A percentile compares a stretch with the other conserved stretches of the same genome.
Evolutionary conservation across 495 filamentous ascomycete genomes (phyloP).

Genomic region (Parathielavia appendiculata): DNA sequence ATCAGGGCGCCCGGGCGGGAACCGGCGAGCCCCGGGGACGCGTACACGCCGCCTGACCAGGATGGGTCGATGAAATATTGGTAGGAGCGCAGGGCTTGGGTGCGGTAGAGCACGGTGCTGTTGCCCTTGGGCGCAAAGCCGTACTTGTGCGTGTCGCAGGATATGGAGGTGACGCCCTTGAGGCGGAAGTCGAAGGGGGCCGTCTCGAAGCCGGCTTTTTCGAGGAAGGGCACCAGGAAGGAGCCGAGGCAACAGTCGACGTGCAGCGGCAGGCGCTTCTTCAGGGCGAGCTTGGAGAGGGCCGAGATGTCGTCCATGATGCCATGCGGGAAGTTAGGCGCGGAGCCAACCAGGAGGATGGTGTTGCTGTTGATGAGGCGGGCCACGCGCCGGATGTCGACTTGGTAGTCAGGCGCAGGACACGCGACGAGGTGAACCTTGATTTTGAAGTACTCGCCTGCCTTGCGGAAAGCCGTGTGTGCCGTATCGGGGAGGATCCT

Average conservation of each 20-base stretch:
- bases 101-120: conserved; percentile 86
- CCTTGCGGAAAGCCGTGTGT: conserved; percentile 95
- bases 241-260: conserved; percentile 97
- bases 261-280: conserved; percentile 77
- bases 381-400: conserved; percentile 66
- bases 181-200: conserved; percentile 89
- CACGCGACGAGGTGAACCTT: conserved; percentile 86
- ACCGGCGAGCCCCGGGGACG: conserved; percentile 82
- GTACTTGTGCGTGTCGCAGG: conserved; percentile 97
- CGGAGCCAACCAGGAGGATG: conserved; percentile 89
- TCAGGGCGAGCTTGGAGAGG: conserved; percentile 76
- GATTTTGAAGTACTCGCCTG: conserved; percentile 90
- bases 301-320: conserved; percentile 91
- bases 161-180: conserved; percentile 89
- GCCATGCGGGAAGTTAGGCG: conserved; percentile 96
- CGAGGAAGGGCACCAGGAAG: conserved; percentile 87
- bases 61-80: conserved; percentile 95
- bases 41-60: conserved; percentile 96
- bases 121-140: conserved; percentile 98
- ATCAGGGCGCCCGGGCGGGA: conserved; percentile 91
- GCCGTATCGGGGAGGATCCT: conserved; percentile 93
- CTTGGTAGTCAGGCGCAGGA: conserved; percentile 79
- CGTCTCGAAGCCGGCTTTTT: conserved; percentile 82
- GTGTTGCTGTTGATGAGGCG: conserved; percentile 95
- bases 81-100: conserved; percentile 65